Base-by-base conservation (phyloP, 148 eudicot genomes). In the Nepenthes mirabilis region DNA sequence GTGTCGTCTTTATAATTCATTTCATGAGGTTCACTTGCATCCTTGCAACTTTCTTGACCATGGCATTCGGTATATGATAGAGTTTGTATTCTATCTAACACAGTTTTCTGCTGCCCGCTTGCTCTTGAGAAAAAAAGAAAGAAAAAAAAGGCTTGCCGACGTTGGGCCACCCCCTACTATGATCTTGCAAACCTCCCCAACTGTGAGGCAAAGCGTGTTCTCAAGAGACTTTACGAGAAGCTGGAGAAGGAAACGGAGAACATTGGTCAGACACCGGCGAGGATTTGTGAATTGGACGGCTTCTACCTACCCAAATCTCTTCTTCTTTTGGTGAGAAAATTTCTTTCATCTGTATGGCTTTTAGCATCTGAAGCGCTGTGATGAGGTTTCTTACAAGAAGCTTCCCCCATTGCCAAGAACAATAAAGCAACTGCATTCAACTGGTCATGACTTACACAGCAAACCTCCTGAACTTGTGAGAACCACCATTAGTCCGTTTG, bases 21-120 rank as follows among this genome's bases (percentile, higher is more conserved):
- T 47, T 57, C 74, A 91, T 96, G 87, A 77, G 57, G 99, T 93
- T 67, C 88, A 89, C 64, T 79, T 93, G 73, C 99, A 93, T 72
- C 99, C 99, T 48, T 93, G 96, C 64, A 93, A 93, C 78, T 84
- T 96, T 70, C 73, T 93, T 65, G 99, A 89, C 62, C 99, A 93
- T 79, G 62, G 89, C 57, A 85, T 87, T 87, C 64, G 99, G 99
- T 10, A 96, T 88, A 74, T 93, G 99, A 96, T 93, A 47, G 50
- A 80, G 94, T 56, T 36, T 35, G 1, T 7, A 12, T 47, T 40
- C 8, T 4, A 40, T 40, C 8, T 40, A 40, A 40, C 23, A 23
- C 23, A 23, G 23, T 23, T 23, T 23, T 23, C 23, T 23, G 50
- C 50, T 8, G 4, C 45, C 45, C 45, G 45, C 45, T 40, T 40